Evolutionary conservation across 805 yeast genomes (phyloP), one percentile per base, ranked within the genome.

Genomic region (Saturnispora kantuleensis): DNA sequence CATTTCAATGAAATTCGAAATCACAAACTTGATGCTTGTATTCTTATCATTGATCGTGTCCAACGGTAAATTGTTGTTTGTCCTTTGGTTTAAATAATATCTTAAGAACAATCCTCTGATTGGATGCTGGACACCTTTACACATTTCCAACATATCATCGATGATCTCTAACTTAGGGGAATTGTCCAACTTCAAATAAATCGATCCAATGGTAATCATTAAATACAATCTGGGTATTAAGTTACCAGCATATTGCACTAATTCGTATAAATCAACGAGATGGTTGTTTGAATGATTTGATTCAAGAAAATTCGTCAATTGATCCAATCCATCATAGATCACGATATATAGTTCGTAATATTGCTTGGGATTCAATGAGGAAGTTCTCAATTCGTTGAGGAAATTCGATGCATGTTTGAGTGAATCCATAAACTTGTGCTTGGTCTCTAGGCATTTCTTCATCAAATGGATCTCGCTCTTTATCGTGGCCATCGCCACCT

Each of bases 141-240:
- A 82, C 98, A 93, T 93, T 62, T 93, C 98, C 56, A 90, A 81
- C 95, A 93, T 83, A 59, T 93, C 98, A 61, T 84, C 85, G 78
- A 90, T 75, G 42, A 93, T 82, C 51, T 88, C 97, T 56, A 76
- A 76, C 31, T 77, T 73, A 0, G 97, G 95, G 0, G 95, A 81
- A 45, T 79, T 86, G 1, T 81, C 74, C 9, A 80, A 71, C 7
- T 83, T 68, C 81, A 90, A 79, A 65, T 84, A 88, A 3, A 86
- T 87, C 1, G 94, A 79, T 8, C 98, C 98, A 12, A 93, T 90
- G 2, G 95, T 90, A 36, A 93, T 83, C 97, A 93, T 87, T 64
- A 93, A 70, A 59, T 93, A 93, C 45, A 93, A 67, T 47, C 98
- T 73, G 2, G 98, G 98, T 12, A 93, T 72, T 21, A 93, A 84